Percentiles rank a stretch among this genome's conserved stretches.
phyloP scores from a whole-genome alignment of 1,139 yeast species.

The Candida sanyaensis region DNA sequence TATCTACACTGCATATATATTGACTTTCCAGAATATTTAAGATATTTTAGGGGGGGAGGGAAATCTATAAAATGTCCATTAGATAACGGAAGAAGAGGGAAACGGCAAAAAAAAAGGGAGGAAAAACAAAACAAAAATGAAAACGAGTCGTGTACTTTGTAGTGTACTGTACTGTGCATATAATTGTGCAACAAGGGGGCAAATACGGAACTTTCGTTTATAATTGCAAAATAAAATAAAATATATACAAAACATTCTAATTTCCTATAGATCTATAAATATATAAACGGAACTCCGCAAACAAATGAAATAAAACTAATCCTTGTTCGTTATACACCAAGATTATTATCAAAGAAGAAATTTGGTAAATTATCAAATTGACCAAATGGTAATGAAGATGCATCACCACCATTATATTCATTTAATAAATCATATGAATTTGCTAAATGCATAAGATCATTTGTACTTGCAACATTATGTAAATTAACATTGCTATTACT shows the following conservation, averaged over 20 bases:
- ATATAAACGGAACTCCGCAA: too few relatives aligned
- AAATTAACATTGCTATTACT: background rate
- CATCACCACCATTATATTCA: constrained; percentile 21
- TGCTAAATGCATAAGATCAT: background rate
- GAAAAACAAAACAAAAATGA: background rate
- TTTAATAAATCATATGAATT: constrained; percentile 13
- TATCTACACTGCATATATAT: too few relatives aligned
- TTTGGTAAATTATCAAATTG: constrained; percentile 33
- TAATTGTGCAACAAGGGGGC: too few relatives aligned
- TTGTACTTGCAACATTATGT: background rate
- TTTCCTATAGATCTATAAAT: too few relatives aligned
- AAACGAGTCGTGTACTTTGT: background rate
- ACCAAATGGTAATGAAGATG: constrained; percentile 17
- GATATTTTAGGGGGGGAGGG: too few relatives aligned
- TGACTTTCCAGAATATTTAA: too few relatives aligned
- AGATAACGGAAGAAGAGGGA: too few relatives aligned
- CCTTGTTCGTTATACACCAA: constrained; percentile 19
- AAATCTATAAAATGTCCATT: too few relatives aligned
- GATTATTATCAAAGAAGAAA: constrained; percentile 40
- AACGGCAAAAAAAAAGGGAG: too few relatives aligned
- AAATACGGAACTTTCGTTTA: background rate
- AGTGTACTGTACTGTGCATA: too few relatives aligned
- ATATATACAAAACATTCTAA: too few relatives aligned
- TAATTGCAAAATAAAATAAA: background rate
- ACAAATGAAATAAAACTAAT: too few relatives aligned